These are phyloP conservation scores for Dendrobium officinale DNA, from an alignment of 106 monocot genomes.

Conservation along the genomic window DNA sequence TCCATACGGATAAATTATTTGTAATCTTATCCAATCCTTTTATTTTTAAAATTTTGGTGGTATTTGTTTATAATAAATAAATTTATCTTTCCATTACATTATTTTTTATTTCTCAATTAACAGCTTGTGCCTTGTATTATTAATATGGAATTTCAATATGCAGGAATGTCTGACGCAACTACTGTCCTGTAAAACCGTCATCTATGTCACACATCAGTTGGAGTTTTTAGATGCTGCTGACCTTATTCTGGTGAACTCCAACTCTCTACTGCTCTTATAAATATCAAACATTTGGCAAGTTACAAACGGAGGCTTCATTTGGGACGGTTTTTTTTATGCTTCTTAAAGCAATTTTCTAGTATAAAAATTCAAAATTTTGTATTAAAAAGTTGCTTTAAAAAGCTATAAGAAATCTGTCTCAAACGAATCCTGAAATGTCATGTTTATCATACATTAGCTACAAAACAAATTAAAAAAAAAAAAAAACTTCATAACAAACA, in stretches of 20 bases:
- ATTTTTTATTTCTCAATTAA: not conserved
- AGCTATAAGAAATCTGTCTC: too few relatives aligned
- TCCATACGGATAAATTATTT: too few relatives aligned
- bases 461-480: not conserved
- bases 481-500: not conserved
- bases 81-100: too few relatives aligned
- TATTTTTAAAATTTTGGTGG: too few relatives aligned
- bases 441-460: not conserved
- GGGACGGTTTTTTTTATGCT: too few relatives aligned
- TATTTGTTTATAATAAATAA: too few relatives aligned
- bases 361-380: too few relatives aligned
- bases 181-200: conserved; percentile 57
- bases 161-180: conserved; percentile 80
- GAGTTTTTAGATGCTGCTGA: conserved; percentile 66
- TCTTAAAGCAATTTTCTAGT: too few relatives aligned
- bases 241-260: conserved; percentile 55
- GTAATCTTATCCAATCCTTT: too few relatives aligned
- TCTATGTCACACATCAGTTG: conserved; percentile 76
- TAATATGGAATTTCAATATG: conserved; percentile 1
- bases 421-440: not conserved
- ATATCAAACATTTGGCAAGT: not conserved
- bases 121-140: not conserved
- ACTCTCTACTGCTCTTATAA: not conserved
- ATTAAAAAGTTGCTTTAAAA: too few relatives aligned
- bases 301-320: not conserved